Evolutionary conservation across 2,329 filamentous ascomycete species (phyloP).

Genomic region (Colletotrichum spinosum): DNA sequence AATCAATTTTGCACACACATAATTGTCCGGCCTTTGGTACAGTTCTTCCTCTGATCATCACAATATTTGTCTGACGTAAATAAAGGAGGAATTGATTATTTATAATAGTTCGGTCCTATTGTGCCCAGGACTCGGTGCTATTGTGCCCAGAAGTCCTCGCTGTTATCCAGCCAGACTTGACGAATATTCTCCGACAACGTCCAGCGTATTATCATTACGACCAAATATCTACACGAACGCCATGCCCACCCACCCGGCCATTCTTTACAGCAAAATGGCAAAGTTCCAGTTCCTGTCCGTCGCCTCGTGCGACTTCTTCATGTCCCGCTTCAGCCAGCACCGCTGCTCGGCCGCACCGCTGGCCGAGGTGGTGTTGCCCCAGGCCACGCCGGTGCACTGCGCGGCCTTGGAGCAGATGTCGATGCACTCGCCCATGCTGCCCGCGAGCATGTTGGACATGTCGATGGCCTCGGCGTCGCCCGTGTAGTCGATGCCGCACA

Average conservation of each 20-base stretch:
- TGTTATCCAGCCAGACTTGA: background rate
- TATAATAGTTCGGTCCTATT: background rate
- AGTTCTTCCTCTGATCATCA: no score
- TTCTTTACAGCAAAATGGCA: conserved; percentile 47
- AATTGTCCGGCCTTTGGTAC: no score
- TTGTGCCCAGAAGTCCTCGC: background rate
- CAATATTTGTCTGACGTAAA: no score
- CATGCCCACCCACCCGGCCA: background rate
- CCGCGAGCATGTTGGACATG: conserved; percentile 49
- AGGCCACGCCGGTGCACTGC: conserved; percentile 56
- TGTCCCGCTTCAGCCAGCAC: conserved; percentile 57
- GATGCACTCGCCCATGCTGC: conserved; percentile 57
- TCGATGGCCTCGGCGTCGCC: conserved; percentile 49
- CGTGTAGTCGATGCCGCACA: conserved; percentile 60
- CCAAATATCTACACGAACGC: conserved; percentile 6
- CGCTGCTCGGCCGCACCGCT: conserved; percentile 48
- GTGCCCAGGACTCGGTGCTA: background rate
- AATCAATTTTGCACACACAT: no score
- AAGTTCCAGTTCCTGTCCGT: conserved; percentile 55
- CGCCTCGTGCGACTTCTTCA: conserved; percentile 47
- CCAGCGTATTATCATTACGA: conserved; percentile 15
- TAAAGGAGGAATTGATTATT: background rate
- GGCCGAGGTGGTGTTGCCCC: conserved; percentile 57
- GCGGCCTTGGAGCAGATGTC: conserved; percentile 54
- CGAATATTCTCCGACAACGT: background rate